A percentile compares a stretch with the other conserved stretches of the same genome.
Conservation (phyloP, 257 asterid genomes). For the Solanum pennellii region DNA sequence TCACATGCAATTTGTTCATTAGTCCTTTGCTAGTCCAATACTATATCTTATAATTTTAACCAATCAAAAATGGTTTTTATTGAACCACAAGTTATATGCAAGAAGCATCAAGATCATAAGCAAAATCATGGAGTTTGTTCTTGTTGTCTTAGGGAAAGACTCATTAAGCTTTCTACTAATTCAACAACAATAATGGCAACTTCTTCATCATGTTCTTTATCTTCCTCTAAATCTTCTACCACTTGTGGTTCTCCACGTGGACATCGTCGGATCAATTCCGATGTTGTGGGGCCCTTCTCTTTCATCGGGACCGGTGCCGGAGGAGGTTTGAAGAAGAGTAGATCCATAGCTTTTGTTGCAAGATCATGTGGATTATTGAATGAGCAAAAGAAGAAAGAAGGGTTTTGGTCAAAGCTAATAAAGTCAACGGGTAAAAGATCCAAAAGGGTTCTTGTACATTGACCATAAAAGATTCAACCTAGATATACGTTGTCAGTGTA, state of each 20-base stretch:
- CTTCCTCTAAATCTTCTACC: slow-evolving; percentile 23
- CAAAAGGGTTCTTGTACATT: background rate
- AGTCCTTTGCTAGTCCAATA: background rate
- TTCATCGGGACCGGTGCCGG: background rate
- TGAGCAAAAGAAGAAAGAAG: slow-evolving; percentile 29
- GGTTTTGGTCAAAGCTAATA: slow-evolving; percentile 51
- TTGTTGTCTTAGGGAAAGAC: slow-evolving; percentile 43
- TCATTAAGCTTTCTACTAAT: slow-evolving; percentile 14
- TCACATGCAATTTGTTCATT: background rate
- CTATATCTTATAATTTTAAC: background rate
- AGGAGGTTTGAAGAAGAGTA: slow-evolving; percentile 37
- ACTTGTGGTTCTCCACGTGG: slow-evolving; percentile 16
- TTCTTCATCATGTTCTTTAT: slow-evolving; percentile 4
- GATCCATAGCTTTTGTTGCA: slow-evolving; percentile 37
- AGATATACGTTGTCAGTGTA: background rate
- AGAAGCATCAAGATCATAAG: slow-evolving; percentile 33
- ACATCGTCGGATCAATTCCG: slow-evolving; percentile 33
- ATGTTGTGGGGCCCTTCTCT: slow-evolving; percentile 17
- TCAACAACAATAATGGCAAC: background rate
- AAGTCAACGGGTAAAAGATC: slow-evolving; percentile 15
- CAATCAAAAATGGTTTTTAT: slow-evolving; percentile 22
- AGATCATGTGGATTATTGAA: background rate
- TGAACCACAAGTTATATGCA: slow-evolving; percentile 32
- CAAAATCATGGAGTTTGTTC: slow-evolving; percentile 64
- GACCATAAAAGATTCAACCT: background rate